A percentile compares a stretch with the other conserved stretches of the same genome.
Conservation (phyloP, 2,329 filamentous ascomycete species). For the Colletotrichum sp. region DNA sequence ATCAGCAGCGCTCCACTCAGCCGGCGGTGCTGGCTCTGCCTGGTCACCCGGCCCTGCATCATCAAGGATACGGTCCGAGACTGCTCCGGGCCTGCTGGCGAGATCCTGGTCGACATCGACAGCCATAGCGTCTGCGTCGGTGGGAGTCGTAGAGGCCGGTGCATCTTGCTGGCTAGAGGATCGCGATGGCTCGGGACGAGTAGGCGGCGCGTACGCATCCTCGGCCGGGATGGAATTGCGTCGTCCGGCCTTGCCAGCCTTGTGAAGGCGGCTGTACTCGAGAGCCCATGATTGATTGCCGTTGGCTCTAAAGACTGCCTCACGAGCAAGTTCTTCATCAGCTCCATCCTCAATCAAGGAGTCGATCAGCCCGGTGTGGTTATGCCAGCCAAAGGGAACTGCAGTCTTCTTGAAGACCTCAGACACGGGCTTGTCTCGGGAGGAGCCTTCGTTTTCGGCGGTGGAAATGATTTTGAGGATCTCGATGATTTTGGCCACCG, state of each 20-base stretch:
- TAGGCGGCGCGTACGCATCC: constrained; percentile 49
- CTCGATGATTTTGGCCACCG: constrained; percentile 80
- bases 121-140: constrained; percentile 33
- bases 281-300: constrained; percentile 64
- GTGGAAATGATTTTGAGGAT: constrained; percentile 81
- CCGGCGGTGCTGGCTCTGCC: constrained; percentile 22
- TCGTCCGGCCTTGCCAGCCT: constrained; percentile 58
- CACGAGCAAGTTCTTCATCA: constrained; percentile 69
- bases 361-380: constrained; percentile 4
- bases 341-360: constrained; percentile 50
- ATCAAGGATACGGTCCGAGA: constrained; percentile 26
- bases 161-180: constrained; percentile 26
- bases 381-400: constrained; percentile 52
- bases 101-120: constrained; percentile 31
- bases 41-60: constrained; percentile 27
- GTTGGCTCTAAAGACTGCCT: constrained; percentile 84
- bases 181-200: constrained; percentile 26
- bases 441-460: constrained; percentile 74
- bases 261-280: constrained; percentile 77
- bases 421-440: constrained; percentile 27
- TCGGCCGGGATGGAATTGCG: constrained; percentile 71
- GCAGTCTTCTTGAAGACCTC: constrained; percentile 49
- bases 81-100: constrained; percentile 8
- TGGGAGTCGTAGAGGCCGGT: constrained; percentile 1
- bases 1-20: constrained; percentile 28